A percentile compares a stretch with the other conserved stretches of the same genome.
Conservation (phyloP, 805 yeast species). For the Candida silvicultrix region DNA sequence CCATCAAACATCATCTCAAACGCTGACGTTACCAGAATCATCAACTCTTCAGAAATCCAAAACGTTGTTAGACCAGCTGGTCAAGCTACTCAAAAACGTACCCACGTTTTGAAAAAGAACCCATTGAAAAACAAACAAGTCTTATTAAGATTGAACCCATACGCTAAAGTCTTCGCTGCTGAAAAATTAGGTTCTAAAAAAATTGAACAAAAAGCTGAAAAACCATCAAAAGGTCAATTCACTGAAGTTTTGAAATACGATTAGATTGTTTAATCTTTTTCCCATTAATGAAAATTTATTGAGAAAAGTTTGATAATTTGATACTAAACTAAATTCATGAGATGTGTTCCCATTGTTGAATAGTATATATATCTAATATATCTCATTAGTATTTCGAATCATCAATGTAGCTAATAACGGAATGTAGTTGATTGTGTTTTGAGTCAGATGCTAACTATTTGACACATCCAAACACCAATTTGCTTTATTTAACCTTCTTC, state of each 20-base stretch:
- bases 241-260: conserved; percentile 59
- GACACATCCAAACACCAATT: too few species aligned
- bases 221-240: conserved; percentile 71
- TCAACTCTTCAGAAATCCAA: conserved; percentile 99
- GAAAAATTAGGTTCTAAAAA: conserved; percentile 84
- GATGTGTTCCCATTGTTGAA: neutral
- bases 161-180: conserved; percentile 95
- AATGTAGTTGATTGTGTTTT: too few species aligned
- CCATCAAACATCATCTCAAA: conserved; percentile 93
- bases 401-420: too few species aligned
- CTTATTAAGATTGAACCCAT: conserved; percentile 97
- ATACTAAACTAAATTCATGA: neutral
- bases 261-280: conserved; percentile 27
- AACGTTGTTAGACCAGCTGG: conserved; percentile 96
- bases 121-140: conserved; percentile 99
- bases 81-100: conserved; percentile 86
- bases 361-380: neutral
- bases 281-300: neutral
- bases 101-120: conserved; percentile 97
- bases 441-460: too few species aligned
- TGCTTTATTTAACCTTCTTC: too few species aligned
- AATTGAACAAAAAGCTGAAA: conserved; percentile 55
- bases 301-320: neutral
- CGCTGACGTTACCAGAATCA: conserved; percentile 94
- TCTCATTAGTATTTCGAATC: neutral